Conservation (phyloP, 352 stramenopile genomes). For the Phytophthora megakarya region DNA sequence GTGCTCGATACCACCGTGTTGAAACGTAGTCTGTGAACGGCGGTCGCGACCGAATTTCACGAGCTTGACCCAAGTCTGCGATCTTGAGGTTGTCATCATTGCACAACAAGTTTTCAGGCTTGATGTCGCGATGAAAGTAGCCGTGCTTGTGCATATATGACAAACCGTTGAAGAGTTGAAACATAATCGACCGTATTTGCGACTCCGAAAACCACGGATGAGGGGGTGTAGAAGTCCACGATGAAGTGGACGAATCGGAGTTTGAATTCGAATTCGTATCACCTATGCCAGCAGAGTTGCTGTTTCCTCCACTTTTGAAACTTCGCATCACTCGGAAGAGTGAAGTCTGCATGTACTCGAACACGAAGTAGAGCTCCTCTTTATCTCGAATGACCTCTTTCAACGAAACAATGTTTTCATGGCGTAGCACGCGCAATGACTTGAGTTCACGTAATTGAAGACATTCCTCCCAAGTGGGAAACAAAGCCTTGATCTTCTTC, state of each 20-base stretch:
- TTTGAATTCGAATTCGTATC: constrained; percentile 21
- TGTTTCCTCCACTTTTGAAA: constrained; percentile 20
- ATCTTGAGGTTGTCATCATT: constrained; percentile 75
- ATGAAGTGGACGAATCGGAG: constrained; percentile 13
- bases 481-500: constrained; percentile 87
- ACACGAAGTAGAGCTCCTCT: constrained; percentile 88
- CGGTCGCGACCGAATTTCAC: constrained; percentile 72
- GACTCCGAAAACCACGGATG: constrained; percentile 56
- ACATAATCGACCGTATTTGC: constrained; percentile 79
- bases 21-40: constrained; percentile 80
- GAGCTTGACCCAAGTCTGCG: constrained; percentile 71
- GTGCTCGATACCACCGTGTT: constrained; percentile 82
- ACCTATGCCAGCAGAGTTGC: constrained; percentile 52
- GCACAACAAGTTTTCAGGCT: constrained; percentile 78
- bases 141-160: constrained; percentile 86
- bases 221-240: constrained; percentile 9
- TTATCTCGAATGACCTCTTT: constrained; percentile 89
- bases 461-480: constrained; percentile 83
- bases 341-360: constrained; percentile 88
- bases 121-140: constrained; percentile 86
- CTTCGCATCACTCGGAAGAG: constrained; percentile 76
- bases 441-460: constrained; percentile 83
- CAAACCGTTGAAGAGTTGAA: constrained; percentile 76
- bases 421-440: constrained; percentile 70
- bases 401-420: constrained; percentile 86